phyloP scores from a whole-genome alignment of 352 stramenopile species.

The Pythium grandisporangium region DNA sequence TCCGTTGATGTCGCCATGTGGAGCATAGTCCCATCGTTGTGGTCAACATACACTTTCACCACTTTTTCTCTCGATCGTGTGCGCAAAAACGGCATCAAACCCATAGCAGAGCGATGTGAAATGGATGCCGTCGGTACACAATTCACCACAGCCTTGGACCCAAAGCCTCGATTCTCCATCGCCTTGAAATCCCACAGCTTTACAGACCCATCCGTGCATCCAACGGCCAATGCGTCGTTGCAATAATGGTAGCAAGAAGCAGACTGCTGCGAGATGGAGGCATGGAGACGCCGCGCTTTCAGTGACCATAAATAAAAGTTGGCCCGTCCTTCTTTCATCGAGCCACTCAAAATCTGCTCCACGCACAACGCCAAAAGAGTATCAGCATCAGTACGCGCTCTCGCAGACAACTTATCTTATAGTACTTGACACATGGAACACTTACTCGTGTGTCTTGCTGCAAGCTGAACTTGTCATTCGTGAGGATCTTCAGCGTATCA shows the following conservation, averaged over 20 bases:
- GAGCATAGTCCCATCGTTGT: constrained; percentile 72
- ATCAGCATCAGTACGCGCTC: too few species aligned
- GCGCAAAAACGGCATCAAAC: constrained; percentile 77
- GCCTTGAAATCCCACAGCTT: constrained; percentile 78
- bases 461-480: constrained; percentile 49
- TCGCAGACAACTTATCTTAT: too few species aligned
- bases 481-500: constrained; percentile 55
- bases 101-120: constrained; percentile 69
- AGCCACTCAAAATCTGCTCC: constrained; percentile 59
- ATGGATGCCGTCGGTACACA: constrained; percentile 53
- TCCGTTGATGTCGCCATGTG: constrained; percentile 79
- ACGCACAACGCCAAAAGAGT: not conserved
- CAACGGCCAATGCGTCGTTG: constrained; percentile 72
- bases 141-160: constrained; percentile 37
- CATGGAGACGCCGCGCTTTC: constrained; percentile 48
- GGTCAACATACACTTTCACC: constrained; percentile 68
- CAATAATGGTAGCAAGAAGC: constrained; percentile 74
- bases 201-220: constrained; percentile 64
- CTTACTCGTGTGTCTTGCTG: constrained; percentile 50
- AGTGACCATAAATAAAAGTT: constrained; percentile 84
- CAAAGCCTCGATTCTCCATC: constrained; percentile 40
- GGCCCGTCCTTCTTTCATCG: constrained; percentile 58
- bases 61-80: constrained; percentile 73
- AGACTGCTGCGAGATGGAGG: constrained; percentile 54
- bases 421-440: too few species aligned